Base-by-base conservation (phyloP, 495 filamentous ascomycete species). In the Daldinia concentrica region DNA sequence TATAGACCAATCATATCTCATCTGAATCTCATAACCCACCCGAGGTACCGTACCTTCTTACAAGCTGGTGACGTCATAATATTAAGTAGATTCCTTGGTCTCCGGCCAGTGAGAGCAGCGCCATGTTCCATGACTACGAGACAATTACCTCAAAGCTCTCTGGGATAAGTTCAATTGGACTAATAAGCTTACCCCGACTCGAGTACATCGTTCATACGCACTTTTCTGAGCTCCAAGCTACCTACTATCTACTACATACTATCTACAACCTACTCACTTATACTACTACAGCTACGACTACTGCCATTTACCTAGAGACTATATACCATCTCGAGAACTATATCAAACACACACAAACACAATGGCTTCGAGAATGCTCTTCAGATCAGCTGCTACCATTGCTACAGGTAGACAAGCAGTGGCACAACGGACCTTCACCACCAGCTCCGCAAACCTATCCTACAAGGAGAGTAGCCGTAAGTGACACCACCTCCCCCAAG, bases 381-480 rank as follows among this genome's bases (percentile, higher is more conserved):
- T 71, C 58, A 15, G 60, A 67, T 68, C 72, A 59, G 59, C 63
- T 27, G 64, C 67, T 2, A 56, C 62, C 58, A n/a, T 74, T 14
- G 68, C 68, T 22, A 64, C 72, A 1, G 54, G 67, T 52, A 56
- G 67, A 58, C 72, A 73, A 63, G 71, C 59, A 27, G 58, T 65
- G 12, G 64, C 63, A 11, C 59, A 60, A 50, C 58, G 72, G 22
- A 71, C 72, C 17, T 73, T 78, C 71, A 73, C 66, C 55, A 73
- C 41, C 60, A 74, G 66, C 54, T 45, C 76, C 50, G 69, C 65
- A 34, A 62, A 29, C 60, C 56, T 76, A 9, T 52, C 71, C 36
- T 71, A 76, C 57, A 78, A 78, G 61, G 76, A 78, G 64, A 76
- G 74, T 71, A 70, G 26, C 43, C 66, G 76, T 76, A 68, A 58